phyloP scores from a whole-genome alignment of 345 rosid genomes.

The Turnera subulata region DNA sequence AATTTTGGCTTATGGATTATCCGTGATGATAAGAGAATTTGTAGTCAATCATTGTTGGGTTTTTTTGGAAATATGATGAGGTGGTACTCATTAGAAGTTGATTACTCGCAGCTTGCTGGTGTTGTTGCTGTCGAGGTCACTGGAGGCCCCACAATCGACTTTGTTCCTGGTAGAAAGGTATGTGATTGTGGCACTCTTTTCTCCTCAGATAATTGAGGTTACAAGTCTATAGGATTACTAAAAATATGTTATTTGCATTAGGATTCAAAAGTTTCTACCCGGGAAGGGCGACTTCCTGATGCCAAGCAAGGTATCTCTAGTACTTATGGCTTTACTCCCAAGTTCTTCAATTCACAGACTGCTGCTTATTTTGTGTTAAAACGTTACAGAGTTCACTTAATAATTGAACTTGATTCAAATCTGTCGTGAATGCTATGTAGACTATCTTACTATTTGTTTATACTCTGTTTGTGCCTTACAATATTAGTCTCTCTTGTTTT shows the following conservation, averaged over 20 bases:
- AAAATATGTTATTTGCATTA: constrained; percentile 23
- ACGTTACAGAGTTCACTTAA: no score
- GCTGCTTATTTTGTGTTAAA: not conserved
- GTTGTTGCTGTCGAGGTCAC: constrained; percentile 96
- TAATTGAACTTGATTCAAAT: not conserved
- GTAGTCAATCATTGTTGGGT: not conserved
- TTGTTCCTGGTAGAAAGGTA: constrained; percentile 91
- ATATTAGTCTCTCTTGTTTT: not conserved
- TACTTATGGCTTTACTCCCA: not conserved
- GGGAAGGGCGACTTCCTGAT: constrained; percentile 91
- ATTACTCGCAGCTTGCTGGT: constrained; percentile 67
- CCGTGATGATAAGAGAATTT: not conserved
- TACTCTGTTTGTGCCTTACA: not conserved
- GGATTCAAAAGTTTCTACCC: constrained; percentile 69
- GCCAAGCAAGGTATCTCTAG: constrained; percentile 61
- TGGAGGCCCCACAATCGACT: constrained; percentile 81
- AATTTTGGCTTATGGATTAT: no score
- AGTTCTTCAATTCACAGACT: not conserved
- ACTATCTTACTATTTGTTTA: not conserved
- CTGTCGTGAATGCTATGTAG: not conserved
- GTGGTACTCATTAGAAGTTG: not conserved
- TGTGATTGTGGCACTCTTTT: constrained; percentile 7
- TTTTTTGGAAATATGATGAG: not conserved
- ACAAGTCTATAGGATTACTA: constrained; percentile 11
- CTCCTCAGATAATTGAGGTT: not conserved